Conservation (phyloP, 1,284 basidiomycete genomes). For the Moesziomyces sp. region DNA sequence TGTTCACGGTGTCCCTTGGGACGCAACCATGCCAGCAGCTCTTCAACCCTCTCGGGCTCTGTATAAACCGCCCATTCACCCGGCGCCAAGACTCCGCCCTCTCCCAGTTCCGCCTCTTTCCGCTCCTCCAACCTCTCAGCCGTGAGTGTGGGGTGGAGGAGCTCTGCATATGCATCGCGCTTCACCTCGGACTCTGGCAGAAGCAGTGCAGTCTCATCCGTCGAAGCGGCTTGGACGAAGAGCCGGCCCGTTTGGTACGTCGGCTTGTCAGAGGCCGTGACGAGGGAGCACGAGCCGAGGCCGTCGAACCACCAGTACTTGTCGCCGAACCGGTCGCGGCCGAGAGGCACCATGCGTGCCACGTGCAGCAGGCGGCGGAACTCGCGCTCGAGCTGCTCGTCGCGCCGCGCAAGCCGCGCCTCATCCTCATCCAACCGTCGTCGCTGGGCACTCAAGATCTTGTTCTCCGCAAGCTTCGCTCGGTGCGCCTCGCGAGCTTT, state of each 20-base stretch:
- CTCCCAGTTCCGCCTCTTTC: constrained; percentile 63
- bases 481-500: constrained; percentile 52
- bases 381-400: constrained; percentile 90
- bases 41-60: constrained; percentile 84
- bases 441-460: constrained; percentile 53
- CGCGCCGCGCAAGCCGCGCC: constrained; percentile 78
- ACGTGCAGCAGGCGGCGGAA: constrained; percentile 86
- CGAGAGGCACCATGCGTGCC: constrained; percentile 85
- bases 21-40: constrained; percentile 88
- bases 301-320: constrained; percentile 99
- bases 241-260: constrained; percentile 85
- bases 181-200: constrained; percentile 7
- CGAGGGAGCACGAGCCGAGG: constrained; percentile 81
- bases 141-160: constrained; percentile 64
- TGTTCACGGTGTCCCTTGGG: constrained; percentile 87
- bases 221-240: constrained; percentile 88
- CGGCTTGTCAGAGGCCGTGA: constrained; percentile 69
- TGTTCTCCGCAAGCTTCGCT: constrained; percentile 53
- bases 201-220: constrained; percentile 69
- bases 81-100: constrained; percentile 75
- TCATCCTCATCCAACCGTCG: constrained; percentile 76
- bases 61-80: constrained; percentile 91
- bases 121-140: constrained; percentile 6
- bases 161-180: constrained; percentile 19
- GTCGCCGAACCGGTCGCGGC: constrained; percentile 91